Evolutionary conservation across 768 basidiomycete genomes (phyloP).

Genomic region (Melanogaster broomeanus): DNA sequence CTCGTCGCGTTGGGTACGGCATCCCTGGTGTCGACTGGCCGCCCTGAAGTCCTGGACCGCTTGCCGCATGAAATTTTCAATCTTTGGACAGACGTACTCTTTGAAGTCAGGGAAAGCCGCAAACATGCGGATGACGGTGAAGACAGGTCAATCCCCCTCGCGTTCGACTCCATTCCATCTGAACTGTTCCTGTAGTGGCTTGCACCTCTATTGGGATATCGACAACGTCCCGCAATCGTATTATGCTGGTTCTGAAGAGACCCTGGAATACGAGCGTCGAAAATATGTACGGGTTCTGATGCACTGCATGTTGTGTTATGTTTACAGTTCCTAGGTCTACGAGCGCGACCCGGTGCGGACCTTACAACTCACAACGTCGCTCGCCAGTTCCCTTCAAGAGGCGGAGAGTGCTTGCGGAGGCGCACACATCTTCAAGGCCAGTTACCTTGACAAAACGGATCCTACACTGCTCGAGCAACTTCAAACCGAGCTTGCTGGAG

Average conservation of each 20-base stretch:
- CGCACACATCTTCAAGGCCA: constrained; percentile 54
- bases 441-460: constrained; percentile 68
- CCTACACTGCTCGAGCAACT: constrained; percentile 75
- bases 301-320: constrained; percentile 1
- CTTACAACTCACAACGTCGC: constrained; percentile 58
- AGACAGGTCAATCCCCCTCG: constrained; percentile 29
- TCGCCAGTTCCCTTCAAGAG: constrained; percentile 59
- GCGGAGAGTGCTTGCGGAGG: constrained; percentile 66
- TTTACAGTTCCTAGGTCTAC: constrained; percentile 53
- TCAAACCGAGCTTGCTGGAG: constrained; percentile 45
- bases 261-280: constrained; percentile 75
- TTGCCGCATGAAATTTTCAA: constrained; percentile 79
- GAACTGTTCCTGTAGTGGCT: constrained; percentile 19
- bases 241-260: constrained; percentile 66
- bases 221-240: constrained; percentile 57
- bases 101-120: constrained; percentile 77
- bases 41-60: constrained; percentile 69
- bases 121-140: constrained; percentile 37
- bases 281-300: constrained; percentile 51
- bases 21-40: constrained; percentile 71
- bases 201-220: constrained; percentile 72
- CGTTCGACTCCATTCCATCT: neutral
- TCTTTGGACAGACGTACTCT: constrained; percentile 87
- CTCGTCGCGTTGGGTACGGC: constrained; percentile 83
- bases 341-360: constrained; percentile 74